Percentiles rank a stretch among this genome's conserved stretches.
These are phyloP conservation scores for Scutellaria baicalensis DNA, from an alignment of 257 asterid genomes.

Conservation along the genomic window DNA sequence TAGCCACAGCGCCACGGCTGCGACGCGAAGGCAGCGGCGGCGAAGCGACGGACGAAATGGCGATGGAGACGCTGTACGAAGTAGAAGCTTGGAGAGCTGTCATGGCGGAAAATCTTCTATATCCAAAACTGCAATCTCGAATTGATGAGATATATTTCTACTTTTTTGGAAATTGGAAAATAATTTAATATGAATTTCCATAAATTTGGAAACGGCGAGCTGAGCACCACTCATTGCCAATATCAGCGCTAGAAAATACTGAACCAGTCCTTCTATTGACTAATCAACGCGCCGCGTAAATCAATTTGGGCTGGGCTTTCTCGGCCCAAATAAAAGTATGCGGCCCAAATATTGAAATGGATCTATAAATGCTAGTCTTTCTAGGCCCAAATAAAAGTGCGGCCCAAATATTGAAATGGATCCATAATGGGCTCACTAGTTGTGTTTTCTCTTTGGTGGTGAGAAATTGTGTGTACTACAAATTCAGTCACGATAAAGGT, in stretches of 20 bases:
- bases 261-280: conserved; percentile 20
- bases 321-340: background rate
- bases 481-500: too few relatives aligned
- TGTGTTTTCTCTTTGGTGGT: too few relatives aligned
- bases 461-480: too few relatives aligned
- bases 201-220: conserved; percentile 17
- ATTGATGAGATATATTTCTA: background rate
- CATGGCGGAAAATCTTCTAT: conserved; percentile 36
- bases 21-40: conserved; percentile 36
- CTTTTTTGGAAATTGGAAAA: background rate
- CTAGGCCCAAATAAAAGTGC: background rate
- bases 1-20: conserved; percentile 38
- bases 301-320: background rate
- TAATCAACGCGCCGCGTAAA: background rate
- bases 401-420: too few relatives aligned
- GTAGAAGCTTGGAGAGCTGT: conserved; percentile 78
- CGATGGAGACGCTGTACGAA: conserved; percentile 59
- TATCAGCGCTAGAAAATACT: conserved; percentile 23
- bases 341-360: background rate
- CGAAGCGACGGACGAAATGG: conserved; percentile 36
- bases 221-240: conserved; percentile 51
- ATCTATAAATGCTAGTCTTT: background rate
- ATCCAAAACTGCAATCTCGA: conserved; percentile 9
- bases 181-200: background rate
- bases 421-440: too few relatives aligned